Evolutionary conservation across 768 basidiomycete species (phyloP).

Genomic region (Infundibulicybe gibba): DNA sequence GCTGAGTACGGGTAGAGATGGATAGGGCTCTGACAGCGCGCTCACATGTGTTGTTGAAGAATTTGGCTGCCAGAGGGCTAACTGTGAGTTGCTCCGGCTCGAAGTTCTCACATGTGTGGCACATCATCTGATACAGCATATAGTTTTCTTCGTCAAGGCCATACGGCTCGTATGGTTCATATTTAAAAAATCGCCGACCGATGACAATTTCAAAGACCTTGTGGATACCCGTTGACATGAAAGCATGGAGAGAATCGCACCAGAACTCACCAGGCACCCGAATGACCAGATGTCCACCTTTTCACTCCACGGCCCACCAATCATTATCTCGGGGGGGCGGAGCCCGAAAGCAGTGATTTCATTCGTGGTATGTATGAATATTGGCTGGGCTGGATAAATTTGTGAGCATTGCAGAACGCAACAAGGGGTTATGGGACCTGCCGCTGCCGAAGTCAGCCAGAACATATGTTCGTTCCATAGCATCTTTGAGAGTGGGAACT

Average conservation of each 20-base stretch:
- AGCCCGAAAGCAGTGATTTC: conserved; percentile 18
- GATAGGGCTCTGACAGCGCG: no score
- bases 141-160: background rate
- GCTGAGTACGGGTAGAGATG: no score
- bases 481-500: conserved; percentile 13
- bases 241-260: background rate
- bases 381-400: conserved; percentile 9
- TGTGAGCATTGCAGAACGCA: no score
- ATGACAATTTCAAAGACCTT: conserved; percentile 15
- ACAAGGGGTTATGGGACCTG: background rate
- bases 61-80: no score
- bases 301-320: conserved; percentile 24
- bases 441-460: conserved; percentile 23
- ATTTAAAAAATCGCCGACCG: conserved; percentile 6
- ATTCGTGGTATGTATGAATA: conserved; percentile 6
- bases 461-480: conserved; percentile 15
- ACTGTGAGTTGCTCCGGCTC: conserved; percentile 7
- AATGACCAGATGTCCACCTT: no score
- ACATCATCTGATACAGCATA: conserved; percentile 13
- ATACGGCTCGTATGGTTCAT: no score
- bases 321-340: conserved; percentile 23
- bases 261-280: conserved; percentile 20
- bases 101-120: conserved; percentile 10
- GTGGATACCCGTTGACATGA: no score
- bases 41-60: no score